phyloP scores from a whole-genome alignment of 305 asterid species.

The Fraxinus ornus region DNA sequence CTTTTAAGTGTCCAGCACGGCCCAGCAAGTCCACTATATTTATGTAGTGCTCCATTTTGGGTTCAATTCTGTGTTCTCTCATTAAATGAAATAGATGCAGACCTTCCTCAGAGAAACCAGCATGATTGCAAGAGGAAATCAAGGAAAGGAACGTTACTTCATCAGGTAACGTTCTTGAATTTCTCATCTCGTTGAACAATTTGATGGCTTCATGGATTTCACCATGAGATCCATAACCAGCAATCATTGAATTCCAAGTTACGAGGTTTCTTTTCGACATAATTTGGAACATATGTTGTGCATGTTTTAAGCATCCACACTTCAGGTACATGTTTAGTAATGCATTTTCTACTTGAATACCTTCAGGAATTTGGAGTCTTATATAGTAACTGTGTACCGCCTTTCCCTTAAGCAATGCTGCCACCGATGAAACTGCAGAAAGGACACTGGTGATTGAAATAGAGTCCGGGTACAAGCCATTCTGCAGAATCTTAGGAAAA shows the following conservation, averaged over 20 bases:
- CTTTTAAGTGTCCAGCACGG: constrained; percentile 54
- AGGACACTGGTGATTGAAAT: constrained; percentile 60
- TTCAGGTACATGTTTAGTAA: constrained; percentile 73
- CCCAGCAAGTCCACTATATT: constrained; percentile 76
- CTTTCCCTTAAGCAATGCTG: constrained; percentile 68
- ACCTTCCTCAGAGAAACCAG: constrained; percentile 66
- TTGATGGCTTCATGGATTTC: constrained; percentile 59
- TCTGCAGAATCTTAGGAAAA: constrained; percentile 52
- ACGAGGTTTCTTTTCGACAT: constrained; percentile 48
- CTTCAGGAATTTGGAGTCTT: constrained; percentile 41
- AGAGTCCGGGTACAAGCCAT: constrained; percentile 55
- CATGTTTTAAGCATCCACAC: constrained; percentile 64
- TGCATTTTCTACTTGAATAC: constrained; percentile 62
- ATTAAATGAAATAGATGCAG: constrained; percentile 45
- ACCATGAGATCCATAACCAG: constrained; percentile 78
- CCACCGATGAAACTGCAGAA: constrained; percentile 61
- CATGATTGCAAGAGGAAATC: constrained; percentile 78
- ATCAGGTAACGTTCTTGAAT: constrained; percentile 52
- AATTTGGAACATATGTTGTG: constrained; percentile 41
- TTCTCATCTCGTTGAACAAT: constrained; percentile 56
- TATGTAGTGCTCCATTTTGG: constrained; percentile 64
- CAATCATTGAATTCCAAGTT: constrained; percentile 78
- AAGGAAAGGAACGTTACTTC: constrained; percentile 72
- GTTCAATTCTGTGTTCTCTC: constrained; percentile 53
- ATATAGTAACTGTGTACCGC: constrained; percentile 52